phyloP scores from a whole-genome alignment of 306 rosid species.

The Cotoneaster glaucophyllus region DNA sequence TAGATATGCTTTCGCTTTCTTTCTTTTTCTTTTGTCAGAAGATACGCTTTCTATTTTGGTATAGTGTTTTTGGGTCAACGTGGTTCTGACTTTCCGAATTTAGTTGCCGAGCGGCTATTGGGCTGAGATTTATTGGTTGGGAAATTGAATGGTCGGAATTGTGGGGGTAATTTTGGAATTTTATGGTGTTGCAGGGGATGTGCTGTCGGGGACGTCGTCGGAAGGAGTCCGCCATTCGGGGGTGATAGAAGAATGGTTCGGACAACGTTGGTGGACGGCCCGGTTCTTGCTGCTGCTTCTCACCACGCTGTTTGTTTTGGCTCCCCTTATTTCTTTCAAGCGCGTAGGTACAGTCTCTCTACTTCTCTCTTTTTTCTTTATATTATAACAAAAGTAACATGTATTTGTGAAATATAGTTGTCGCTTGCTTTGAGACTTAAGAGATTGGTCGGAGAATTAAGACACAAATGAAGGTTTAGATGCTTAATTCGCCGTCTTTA shows the following conservation, averaged over 20 bases:
- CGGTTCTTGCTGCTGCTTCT: constrained; percentile 41
- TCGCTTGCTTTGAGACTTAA: not conserved
- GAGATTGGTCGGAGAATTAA: no score
- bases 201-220: constrained; percentile 52
- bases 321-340: constrained; percentile 51
- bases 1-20: not conserved
- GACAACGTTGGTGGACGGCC: constrained; percentile 57
- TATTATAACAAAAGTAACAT: not conserved
- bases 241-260: constrained; percentile 65
- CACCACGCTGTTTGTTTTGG: constrained; percentile 42
- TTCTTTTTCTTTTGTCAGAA: not conserved
- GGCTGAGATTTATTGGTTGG: not conserved
- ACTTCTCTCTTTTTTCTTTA: no score
- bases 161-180: not conserved
- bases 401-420: not conserved
- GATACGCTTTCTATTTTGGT: no score
- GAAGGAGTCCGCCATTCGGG: constrained; percentile 46
- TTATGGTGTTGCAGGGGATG: constrained; percentile 40
- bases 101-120: not conserved
- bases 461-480: not conserved
- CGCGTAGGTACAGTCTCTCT: constrained; percentile 41
- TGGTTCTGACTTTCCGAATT: not conserved
- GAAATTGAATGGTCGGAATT: not conserved
- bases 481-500: not conserved
- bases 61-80: not conserved